Conservation (phyloP, 169 alveolate genomes). For the Plasmodium sp. region DNA sequence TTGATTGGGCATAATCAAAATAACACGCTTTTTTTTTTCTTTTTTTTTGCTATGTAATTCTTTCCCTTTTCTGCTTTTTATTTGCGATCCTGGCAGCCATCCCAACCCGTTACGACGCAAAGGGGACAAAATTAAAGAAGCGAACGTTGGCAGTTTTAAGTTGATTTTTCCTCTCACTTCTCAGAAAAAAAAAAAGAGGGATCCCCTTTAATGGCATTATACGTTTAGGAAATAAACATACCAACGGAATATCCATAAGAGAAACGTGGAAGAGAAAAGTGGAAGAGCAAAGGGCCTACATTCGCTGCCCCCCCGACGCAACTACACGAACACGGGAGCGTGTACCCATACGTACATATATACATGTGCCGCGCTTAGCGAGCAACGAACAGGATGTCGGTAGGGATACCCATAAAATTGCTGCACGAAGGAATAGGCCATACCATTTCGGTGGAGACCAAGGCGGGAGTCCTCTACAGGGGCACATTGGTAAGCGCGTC, state of each 20-base stretch:
- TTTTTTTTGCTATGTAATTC: not conserved
- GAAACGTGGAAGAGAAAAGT: not conserved
- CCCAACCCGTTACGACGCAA: not conserved
- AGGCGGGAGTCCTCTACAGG: constrained; percentile 95
- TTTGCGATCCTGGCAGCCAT: not conserved
- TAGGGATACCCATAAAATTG: constrained; percentile 98
- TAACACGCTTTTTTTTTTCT: not conserved
- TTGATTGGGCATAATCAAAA: not conserved
- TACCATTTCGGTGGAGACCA: constrained; percentile 97
- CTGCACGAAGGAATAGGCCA: constrained; percentile 99
- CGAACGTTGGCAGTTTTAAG: not conserved
- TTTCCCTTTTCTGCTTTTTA: not conserved
- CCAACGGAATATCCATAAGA: not conserved
- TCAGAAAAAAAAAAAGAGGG: not conserved
- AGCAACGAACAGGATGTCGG: constrained; percentile 84
- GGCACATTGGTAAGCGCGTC: constrained; percentile 95
- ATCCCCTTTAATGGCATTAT: not conserved
- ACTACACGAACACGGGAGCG: not conserved
- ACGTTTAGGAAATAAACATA: not conserved
- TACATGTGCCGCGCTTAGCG: not conserved
- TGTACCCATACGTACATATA: not conserved
- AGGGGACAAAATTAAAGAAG: not conserved
- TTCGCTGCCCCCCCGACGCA: not conserved
- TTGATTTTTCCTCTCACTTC: not conserved
- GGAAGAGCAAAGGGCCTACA: not conserved